Evolutionary conservation across 108 stramenopile species (phyloP).

Genomic region (Nitzschia palea): DNA sequence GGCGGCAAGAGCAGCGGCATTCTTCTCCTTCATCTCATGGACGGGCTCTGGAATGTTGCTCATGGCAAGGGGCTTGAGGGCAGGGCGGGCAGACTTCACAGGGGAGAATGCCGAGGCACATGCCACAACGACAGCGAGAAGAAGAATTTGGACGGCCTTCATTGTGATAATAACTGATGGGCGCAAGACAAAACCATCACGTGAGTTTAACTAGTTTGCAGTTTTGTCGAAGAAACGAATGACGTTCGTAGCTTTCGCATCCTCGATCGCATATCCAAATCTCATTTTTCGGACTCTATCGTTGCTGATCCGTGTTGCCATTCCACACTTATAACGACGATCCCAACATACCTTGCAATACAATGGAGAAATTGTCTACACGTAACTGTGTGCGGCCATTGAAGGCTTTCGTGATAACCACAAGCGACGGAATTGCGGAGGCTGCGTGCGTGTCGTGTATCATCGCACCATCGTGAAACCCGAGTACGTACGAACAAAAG

Average conservation of each 20-base stretch:
- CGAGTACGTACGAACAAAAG: neutral
- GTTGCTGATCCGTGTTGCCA: neutral
- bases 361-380: neutral
- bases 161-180: conserved; percentile 30
- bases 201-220: neutral
- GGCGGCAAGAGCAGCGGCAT: conserved; percentile 77
- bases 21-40: conserved; percentile 54
- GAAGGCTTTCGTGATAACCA: neutral
- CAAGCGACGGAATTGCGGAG: neutral
- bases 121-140: conserved; percentile 66
- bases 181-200: neutral
- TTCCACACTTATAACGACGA: too few relatives aligned
- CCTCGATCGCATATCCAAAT: neutral
- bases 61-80: conserved; percentile 51
- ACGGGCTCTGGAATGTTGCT: conserved; percentile 45
- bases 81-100: conserved; percentile 41
- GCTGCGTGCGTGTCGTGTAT: neutral
- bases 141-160: conserved; percentile 75
- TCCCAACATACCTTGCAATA: conserved; percentile 9
- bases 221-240: too few relatives aligned
- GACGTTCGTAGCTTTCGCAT: neutral
- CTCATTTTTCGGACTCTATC: neutral
- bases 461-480: too few relatives aligned
- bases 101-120: conserved; percentile 76
- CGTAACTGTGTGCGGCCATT: neutral